Percentiles rank a stretch among this genome's conserved stretches.
Evolutionary conservation across 768 basidiomycete species (phyloP).

Genomic region (Sarcomyxa edulis): DNA sequence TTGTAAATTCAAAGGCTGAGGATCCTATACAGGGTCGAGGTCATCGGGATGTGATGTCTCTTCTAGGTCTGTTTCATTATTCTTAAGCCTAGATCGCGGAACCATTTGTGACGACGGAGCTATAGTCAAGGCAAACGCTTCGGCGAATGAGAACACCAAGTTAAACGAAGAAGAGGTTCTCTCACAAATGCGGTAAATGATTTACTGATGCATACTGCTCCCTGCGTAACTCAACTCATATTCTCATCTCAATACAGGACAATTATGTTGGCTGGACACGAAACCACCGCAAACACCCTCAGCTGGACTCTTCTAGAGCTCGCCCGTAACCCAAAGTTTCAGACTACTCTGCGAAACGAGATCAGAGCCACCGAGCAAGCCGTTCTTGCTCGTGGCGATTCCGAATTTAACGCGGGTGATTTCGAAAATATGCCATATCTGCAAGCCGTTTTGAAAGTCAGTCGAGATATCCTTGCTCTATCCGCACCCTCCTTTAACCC

Average conservation of each 20-base stretch:
- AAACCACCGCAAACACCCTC: constrained; percentile 40
- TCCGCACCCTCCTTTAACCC: background rate
- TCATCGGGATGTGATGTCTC: constrained; percentile 19
- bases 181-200: constrained; percentile 21
- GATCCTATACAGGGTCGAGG: constrained; percentile 17
- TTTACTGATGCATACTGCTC: background rate
- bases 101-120: background rate
- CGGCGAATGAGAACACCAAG: constrained; percentile 21
- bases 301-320: constrained; percentile 49
- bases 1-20: constrained; percentile 17
- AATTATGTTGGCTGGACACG: constrained; percentile 33
- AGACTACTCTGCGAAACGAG: constrained; percentile 47
- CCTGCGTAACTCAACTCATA: too few relatives aligned
- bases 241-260: constrained; percentile 14
- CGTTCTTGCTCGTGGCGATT: constrained; percentile 9
- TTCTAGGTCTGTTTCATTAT: constrained; percentile 20
- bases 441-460: constrained; percentile 17
- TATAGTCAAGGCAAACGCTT: constrained; percentile 33
- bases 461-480: background rate
- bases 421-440: constrained; percentile 27
- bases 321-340: constrained; percentile 38
- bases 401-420: constrained; percentile 16
- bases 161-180: constrained; percentile 28
- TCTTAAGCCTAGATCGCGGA: background rate
- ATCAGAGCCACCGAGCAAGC: constrained; percentile 16